Conservation (phyloP, 768 basidiomycete genomes). For the Lactifluus subvellereus region DNA sequence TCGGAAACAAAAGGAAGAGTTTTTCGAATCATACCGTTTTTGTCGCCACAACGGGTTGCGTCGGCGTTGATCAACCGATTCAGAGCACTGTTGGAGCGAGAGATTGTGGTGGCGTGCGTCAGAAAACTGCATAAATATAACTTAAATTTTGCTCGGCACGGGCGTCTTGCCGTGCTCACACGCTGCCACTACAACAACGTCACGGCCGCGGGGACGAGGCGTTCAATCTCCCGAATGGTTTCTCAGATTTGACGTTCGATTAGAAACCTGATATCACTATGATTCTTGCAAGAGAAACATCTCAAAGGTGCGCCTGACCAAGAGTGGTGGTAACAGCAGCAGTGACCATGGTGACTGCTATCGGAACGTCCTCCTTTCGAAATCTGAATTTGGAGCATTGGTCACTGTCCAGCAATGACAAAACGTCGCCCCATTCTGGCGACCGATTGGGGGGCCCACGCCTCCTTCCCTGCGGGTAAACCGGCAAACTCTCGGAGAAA, state of each 20-base stretch:
- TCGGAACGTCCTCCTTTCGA: neutral
- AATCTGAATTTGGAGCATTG: neutral
- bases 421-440: neutral
- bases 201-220: neutral
- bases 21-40: neutral
- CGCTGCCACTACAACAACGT: neutral
- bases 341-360: neutral
- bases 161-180: neutral
- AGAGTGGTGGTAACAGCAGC: neutral
- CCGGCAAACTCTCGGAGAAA: constrained; percentile 5
- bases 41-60: neutral
- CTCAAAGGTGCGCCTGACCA: neutral
- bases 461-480: neutral
- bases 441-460: neutral
- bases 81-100: neutral
- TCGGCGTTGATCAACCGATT: neutral
- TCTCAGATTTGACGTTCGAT: neutral
- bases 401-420: neutral
- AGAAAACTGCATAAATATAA: too few relatives aligned
- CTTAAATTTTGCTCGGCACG: neutral
- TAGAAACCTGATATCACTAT: neutral
- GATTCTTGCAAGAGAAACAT: neutral
- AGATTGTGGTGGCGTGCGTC: neutral
- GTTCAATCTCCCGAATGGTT: neutral
- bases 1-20: neutral